Percentiles rank a stretch among this genome's conserved stretches.
Evolutionary conservation across 352 stramenopile species (phyloP).

Genomic region (Globisporangium paddicum): DNA sequence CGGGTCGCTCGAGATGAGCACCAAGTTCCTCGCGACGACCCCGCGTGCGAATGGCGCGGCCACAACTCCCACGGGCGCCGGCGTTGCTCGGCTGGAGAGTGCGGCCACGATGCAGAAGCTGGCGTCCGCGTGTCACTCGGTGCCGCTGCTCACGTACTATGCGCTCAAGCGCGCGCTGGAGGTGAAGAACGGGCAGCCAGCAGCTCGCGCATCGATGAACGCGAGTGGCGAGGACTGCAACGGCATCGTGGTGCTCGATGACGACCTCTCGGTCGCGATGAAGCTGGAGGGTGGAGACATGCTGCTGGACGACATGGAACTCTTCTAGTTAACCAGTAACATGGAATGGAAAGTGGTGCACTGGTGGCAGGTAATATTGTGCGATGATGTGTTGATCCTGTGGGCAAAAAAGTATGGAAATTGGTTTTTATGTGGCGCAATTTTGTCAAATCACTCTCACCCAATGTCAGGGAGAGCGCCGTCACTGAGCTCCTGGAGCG

Average conservation of each 20-base stretch:
- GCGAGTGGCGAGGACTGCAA: constrained; percentile 59
- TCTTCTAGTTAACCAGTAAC: constrained; percentile 45
- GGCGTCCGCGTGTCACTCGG: constrained; percentile 52
- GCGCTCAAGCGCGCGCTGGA: constrained; percentile 52
- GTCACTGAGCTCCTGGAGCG: constrained; percentile 13
- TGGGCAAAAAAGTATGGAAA: background rate
- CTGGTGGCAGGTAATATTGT: background rate
- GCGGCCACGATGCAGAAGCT: constrained; percentile 47
- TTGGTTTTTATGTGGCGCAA: background rate
- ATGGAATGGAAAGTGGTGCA: background rate
- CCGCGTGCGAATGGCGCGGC: constrained; percentile 16
- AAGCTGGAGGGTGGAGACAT: constrained; percentile 83
- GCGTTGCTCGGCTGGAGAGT: constrained; percentile 26
- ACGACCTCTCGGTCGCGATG: constrained; percentile 65
- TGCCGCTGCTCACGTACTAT: constrained; percentile 78
- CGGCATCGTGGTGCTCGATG: constrained; percentile 70
- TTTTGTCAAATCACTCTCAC: too few species aligned
- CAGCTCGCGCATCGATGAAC: constrained; percentile 7
- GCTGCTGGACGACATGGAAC: constrained; percentile 82
- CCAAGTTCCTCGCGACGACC: constrained; percentile 50
- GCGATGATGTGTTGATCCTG: background rate
- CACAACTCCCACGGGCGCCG: constrained; percentile 4
- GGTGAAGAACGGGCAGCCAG: constrained; percentile 32
- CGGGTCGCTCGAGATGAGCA: constrained; percentile 53
- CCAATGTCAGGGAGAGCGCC: constrained; percentile 11